phyloP scores from a whole-genome alignment of 768 basidiomycete genomes.

The Kwoniella dendrophila region DNA sequence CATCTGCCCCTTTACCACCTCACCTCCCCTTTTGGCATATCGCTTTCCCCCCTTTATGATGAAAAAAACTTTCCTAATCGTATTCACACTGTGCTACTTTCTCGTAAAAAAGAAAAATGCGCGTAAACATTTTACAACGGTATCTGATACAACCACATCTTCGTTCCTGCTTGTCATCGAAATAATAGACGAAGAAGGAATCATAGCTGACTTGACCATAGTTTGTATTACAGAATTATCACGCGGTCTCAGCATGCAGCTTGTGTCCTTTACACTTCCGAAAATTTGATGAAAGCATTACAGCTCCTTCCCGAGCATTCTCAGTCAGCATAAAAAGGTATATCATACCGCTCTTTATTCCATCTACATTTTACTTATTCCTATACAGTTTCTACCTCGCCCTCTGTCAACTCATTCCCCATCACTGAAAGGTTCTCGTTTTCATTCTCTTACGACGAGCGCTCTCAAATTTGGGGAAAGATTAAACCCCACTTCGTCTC shows the following conservation, averaged over 20 bases:
- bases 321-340: too few species aligned
- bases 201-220: constrained; percentile 22
- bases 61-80: constrained; percentile 52
- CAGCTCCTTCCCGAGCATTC: too few species aligned
- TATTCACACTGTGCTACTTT: constrained; percentile 55
- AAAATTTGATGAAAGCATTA: too few species aligned
- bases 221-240: too few species aligned
- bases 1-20: background rate
- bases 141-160: constrained; percentile 44
- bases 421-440: constrained; percentile 40
- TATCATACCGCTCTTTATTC: too few species aligned
- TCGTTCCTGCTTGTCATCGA: background rate
- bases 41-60: constrained; percentile 37
- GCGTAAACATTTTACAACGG: constrained; percentile 49
- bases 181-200: background rate
- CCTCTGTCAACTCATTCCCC: constrained; percentile 15
- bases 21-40: constrained; percentile 5
- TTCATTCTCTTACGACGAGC: constrained; percentile 21
- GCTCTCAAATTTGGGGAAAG: constrained; percentile 39
- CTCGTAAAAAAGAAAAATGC: constrained; percentile 34
- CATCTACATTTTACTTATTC: too few species aligned
- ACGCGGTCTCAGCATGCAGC: too few species aligned
- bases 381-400: background rate
- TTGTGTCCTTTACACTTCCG: too few species aligned
- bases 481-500: constrained; percentile 27